A percentile compares a stretch with the other conserved stretches of the same genome.
These are phyloP conservation scores for Mikania micrantha DNA, from an alignment of 129 eudicot species.

Conservation along the genomic window DNA sequence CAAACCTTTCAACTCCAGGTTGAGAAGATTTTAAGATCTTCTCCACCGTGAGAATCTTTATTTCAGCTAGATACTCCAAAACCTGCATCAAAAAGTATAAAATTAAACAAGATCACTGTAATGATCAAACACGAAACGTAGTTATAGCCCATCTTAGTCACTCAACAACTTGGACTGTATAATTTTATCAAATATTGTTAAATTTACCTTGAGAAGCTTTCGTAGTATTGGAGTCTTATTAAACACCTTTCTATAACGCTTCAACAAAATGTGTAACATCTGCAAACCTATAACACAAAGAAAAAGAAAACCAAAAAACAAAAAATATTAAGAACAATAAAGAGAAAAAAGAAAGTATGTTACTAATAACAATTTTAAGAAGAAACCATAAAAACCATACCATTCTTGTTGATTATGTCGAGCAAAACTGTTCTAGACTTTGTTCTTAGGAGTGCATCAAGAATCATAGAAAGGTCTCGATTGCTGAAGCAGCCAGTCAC, in stretches of 20 bases:
- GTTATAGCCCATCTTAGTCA: neutral
- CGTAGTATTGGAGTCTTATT: slow-evolving; percentile 78
- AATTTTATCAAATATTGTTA: neutral
- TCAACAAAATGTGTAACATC: slow-evolving; percentile 87
- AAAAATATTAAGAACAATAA: neutral
- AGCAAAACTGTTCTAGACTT: slow-evolving; percentile 75
- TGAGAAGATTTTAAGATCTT: slow-evolving; percentile 60
- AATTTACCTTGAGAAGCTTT: slow-evolving; percentile 83
- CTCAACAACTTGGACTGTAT: slow-evolving; percentile 2
- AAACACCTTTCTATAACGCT: slow-evolving; percentile 63
- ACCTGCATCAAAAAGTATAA: slow-evolving; percentile 34
- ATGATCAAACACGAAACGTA: neutral
- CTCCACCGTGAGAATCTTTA: slow-evolving; percentile 68
- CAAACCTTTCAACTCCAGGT: slow-evolving; percentile 87
- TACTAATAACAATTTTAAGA: neutral
- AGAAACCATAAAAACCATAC: slow-evolving; percentile 33
- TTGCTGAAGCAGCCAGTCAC: slow-evolving; percentile 41
- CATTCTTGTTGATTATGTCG: slow-evolving; percentile 81
- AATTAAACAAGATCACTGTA: neutral
- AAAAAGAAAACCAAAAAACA: neutral
- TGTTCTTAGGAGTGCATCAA: slow-evolving; percentile 81
- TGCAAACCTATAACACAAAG: slow-evolving; percentile 59
- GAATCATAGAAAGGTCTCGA: slow-evolving; percentile 94
- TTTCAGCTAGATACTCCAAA: slow-evolving; percentile 66
- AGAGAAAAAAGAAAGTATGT: neutral